Conservation (phyloP, 768 basidiomycete species). For the Suillus clintonianus region DNA sequence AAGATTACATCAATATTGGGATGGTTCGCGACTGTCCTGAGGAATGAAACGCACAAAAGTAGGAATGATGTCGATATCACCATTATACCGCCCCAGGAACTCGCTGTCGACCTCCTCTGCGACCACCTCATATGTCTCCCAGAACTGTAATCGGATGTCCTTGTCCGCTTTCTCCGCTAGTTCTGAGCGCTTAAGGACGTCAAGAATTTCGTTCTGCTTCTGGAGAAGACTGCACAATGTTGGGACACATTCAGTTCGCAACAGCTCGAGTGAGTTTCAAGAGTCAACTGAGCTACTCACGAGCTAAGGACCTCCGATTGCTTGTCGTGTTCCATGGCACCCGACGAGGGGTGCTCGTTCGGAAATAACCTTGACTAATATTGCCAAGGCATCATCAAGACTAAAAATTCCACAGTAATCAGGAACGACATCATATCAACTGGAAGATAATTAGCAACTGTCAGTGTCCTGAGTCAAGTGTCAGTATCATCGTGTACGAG, state of each 20-base stretch:
- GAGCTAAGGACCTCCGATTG: neutral
- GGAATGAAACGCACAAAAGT: slow-evolving; percentile 5
- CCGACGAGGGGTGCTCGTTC: neutral
- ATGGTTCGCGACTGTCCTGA: neutral
- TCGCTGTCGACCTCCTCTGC: slow-evolving; percentile 7
- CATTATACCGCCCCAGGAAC: slow-evolving; percentile 13
- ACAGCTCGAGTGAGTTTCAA: neutral
- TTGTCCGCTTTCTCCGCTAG: slow-evolving; percentile 1
- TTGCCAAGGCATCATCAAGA: neutral
- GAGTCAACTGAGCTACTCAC: neutral
- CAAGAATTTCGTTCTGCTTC: neutral
- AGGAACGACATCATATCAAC: neutral
- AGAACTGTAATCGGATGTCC: slow-evolving; percentile 9
- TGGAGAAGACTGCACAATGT: slow-evolving; percentile 1
- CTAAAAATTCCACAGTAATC: slow-evolving; percentile 1
- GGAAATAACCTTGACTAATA: neutral
- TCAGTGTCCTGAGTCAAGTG: neutral
- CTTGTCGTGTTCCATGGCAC: slow-evolving; percentile 1
- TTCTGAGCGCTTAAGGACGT: neutral
- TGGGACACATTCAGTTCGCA: neutral
- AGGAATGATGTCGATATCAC: slow-evolving; percentile 12
- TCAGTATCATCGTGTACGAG: neutral
- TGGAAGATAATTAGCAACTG: neutral
- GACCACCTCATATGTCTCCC: slow-evolving; percentile 1
- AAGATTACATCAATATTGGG: neutral